A percentile compares a stretch with the other conserved stretches of the same genome.
phyloP scores from a whole-genome alignment of 164 flowering plant species.

The Dillenia suffruticosa region DNA sequence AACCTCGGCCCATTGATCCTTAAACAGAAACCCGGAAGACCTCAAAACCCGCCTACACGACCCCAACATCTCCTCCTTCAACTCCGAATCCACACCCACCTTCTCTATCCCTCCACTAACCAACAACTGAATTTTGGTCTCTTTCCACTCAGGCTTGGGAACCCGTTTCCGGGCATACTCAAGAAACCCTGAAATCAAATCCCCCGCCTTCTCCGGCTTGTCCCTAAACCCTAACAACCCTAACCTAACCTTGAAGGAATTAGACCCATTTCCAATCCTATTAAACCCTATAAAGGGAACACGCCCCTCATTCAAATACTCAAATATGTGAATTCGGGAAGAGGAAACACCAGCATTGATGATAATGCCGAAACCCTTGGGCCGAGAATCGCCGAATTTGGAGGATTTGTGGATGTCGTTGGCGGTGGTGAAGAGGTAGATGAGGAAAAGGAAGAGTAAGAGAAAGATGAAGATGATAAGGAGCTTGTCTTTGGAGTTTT shows the following conservation, averaged over 20 bases:
- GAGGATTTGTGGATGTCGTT: conserved; percentile 36
- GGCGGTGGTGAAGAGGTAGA: conserved; percentile 37
- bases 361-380: conserved; percentile 29
- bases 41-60: conserved; percentile 33
- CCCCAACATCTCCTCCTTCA: conserved; percentile 24
- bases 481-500: conserved; percentile 20
- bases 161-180: conserved; percentile 34
- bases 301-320: conserved; percentile 34
- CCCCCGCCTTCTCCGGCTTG: conserved; percentile 24
- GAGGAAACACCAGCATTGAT: conserved; percentile 24
- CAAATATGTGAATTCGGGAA: conserved; percentile 33
- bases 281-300: conserved; percentile 24
- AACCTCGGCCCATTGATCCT: conserved; percentile 44
- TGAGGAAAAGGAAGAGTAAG: conserved; percentile 32
- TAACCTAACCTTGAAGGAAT: conserved; percentile 13
- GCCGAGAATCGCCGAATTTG: conserved; percentile 20
- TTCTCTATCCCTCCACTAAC: conserved; percentile 19
- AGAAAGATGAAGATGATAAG: conserved; percentile 24
- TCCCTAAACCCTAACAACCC: conserved; percentile 24
- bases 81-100: conserved; percentile 6
- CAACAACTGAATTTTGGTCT: conserved; percentile 32
- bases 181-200: conserved; percentile 23
- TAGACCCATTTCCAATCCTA: conserved; percentile 15
- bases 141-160: conserved; percentile 33
- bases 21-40: conserved; percentile 40